A percentile compares a stretch with the other conserved stretches of the same genome.
phyloP scores from a whole-genome alignment of 1,139 yeast genomes.

The Blastobotrys proliferans region DNA sequence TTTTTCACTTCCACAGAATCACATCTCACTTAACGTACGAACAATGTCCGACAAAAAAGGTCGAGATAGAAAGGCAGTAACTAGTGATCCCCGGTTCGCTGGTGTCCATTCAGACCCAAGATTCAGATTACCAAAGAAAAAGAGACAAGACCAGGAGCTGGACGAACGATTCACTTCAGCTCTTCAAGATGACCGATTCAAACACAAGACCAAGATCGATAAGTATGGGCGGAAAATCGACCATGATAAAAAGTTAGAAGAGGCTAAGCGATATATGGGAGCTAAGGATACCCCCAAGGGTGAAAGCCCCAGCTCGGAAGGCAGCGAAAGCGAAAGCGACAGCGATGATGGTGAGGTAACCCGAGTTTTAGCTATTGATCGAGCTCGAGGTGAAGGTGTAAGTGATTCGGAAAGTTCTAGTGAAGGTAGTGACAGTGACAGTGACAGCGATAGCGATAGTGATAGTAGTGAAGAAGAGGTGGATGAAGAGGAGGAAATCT shows the following conservation, averaged over 20 bases:
- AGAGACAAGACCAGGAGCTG: slow-evolving; percentile 68
- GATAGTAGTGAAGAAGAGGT: slow-evolving; percentile 34
- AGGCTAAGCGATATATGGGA: slow-evolving; percentile 64
- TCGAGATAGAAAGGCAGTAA: slow-evolving; percentile 37
- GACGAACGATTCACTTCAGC: slow-evolving; percentile 79
- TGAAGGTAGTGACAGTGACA: slow-evolving; percentile 30
- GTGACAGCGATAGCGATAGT: slow-evolving; percentile 29
- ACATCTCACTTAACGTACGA: background rate
- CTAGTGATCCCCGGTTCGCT: slow-evolving; percentile 70
- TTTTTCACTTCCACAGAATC: slow-evolving; percentile 1
- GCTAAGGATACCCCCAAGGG: slow-evolving; percentile 20
- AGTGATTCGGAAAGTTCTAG: slow-evolving; percentile 25
- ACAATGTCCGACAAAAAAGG: slow-evolving; percentile 3
- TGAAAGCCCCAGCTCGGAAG: slow-evolving; percentile 19
- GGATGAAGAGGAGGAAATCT: slow-evolving; percentile 30
- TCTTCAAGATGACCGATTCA: slow-evolving; percentile 57
- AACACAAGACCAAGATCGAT: slow-evolving; percentile 64
- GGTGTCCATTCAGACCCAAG: slow-evolving; percentile 85
- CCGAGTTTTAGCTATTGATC: slow-evolving; percentile 6
- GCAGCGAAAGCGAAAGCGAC: slow-evolving; percentile 23
- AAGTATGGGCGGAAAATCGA: slow-evolving; percentile 76
- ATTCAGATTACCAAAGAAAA: slow-evolving; percentile 68
- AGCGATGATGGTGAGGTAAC: slow-evolving; percentile 22
- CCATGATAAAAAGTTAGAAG: slow-evolving; percentile 41
- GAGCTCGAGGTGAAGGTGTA: slow-evolving; percentile 15